Conservation (phyloP, 305 asterid genomes). For the Fraxinus dipetala region DNA sequence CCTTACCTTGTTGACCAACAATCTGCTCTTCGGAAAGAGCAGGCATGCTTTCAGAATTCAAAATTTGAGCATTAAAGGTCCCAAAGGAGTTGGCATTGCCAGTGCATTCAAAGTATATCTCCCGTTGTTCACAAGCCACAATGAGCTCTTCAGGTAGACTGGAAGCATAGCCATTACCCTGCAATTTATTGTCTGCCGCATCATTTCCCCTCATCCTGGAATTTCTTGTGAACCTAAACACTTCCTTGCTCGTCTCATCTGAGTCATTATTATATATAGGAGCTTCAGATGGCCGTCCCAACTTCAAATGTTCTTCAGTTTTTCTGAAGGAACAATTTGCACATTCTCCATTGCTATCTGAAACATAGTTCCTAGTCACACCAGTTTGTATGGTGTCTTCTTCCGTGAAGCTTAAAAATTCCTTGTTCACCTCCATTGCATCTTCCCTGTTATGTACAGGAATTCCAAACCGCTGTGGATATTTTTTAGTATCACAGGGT, state of each 20-base stretch:
- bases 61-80: conserved; percentile 18
- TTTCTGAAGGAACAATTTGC: conserved; percentile 15
- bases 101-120: conserved; percentile 22
- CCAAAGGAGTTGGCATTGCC: conserved; percentile 19
- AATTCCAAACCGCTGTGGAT: conserved; percentile 25
- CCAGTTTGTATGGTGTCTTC: conserved; percentile 20
- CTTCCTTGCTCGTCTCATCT: conserved; percentile 14
- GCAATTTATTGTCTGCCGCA: conserved; percentile 18
- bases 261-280: background rate
- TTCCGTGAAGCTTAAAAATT: conserved; percentile 20
- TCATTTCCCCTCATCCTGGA: conserved; percentile 14
- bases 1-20: conserved; percentile 29
- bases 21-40: conserved; percentile 26
- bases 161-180: conserved; percentile 26
- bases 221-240: conserved; percentile 10
- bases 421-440: conserved; percentile 17
- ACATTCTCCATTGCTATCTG: conserved; percentile 24
- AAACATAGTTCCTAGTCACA: conserved; percentile 26
- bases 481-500: conserved; percentile 13
- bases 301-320: conserved; percentile 15
- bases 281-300: conserved; percentile 19
- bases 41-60: conserved; percentile 29
- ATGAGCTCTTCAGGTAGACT: conserved; percentile 31
- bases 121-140: conserved; percentile 27
- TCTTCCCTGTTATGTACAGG: conserved; percentile 16